These are phyloP conservation scores for Xylaria intraflava DNA, from an alignment of 495 filamentous ascomycete species.

Conservation along the genomic window DNA sequence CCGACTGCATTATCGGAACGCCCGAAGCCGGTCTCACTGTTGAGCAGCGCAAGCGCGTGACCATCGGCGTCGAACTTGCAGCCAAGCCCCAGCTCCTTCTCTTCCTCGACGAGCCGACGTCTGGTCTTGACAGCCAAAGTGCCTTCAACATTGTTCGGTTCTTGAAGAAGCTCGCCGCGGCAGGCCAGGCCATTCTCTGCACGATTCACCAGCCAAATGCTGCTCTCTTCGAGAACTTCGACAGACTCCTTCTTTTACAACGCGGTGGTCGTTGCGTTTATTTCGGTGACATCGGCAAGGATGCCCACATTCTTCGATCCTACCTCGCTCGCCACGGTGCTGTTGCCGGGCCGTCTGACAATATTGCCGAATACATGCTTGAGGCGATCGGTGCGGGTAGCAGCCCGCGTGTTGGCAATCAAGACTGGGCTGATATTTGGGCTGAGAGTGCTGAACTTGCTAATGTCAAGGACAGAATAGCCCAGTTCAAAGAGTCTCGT, in stretches of 20 bases:
- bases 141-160: conserved; percentile 89
- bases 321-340: conserved; percentile 51
- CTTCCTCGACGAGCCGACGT: conserved; percentile 88
- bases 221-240: conserved; percentile 75
- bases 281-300: conserved; percentile 54
- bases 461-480: conserved; percentile 58
- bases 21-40: conserved; percentile 74
- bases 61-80: conserved; percentile 82
- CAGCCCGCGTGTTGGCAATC: conserved; percentile 61
- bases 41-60: conserved; percentile 86
- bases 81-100: conserved; percentile 79
- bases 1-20: conserved; percentile 76
- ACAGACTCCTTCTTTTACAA: conserved; percentile 62
- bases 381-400: conserved; percentile 78
- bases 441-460: conserved; percentile 61
- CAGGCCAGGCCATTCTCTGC: conserved; percentile 82
- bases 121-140: conserved; percentile 75
- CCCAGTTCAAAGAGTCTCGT: conserved; percentile 56
- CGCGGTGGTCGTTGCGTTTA: conserved; percentile 67
- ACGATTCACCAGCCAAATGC: conserved; percentile 91
- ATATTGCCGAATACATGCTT: conserved; percentile 83
- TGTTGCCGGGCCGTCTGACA: conserved; percentile 49
- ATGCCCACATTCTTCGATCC: conserved; percentile 40
- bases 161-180: conserved; percentile 71
- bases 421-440: conserved; percentile 80